Evolutionary conservation across 2,329 filamentous ascomycete species (phyloP), one percentile per base, ranked within the genome.

Genomic region (Clonostachys rosea): DNA sequence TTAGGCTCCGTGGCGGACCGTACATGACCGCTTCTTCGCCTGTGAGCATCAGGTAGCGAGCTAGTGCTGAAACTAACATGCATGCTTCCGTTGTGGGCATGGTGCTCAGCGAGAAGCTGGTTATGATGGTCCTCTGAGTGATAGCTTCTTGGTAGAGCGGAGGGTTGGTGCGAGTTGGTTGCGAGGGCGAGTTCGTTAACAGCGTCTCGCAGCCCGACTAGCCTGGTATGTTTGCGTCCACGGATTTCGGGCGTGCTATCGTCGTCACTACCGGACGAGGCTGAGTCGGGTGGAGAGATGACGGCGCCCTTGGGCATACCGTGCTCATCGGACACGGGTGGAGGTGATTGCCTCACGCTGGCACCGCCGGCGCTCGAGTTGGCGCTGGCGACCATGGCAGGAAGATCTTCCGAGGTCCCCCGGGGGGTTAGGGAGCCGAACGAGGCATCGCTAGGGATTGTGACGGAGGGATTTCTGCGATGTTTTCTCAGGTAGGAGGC

Each of bases 261-360:
- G 56, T 95, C 90, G 62, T 96, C 91, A 65, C 91, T 91, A 24
- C 86, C 91, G 54, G 86, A 87, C 37, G 81, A 79, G 7, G 80
- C 78, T 34, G 91, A 96, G 59, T 96, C 92, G 10, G 92, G 92
- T 35, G 92, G 92, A 1, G 92, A 96, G 49, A 95, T 88, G 56
- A 96, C 82, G 52, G 89, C 91, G 51, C 89, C 90, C 52, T 83
- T 81, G 40, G 91, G 90, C 65, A 96, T 94, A 53, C 81, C 72
- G 50, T 82, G 66, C 24, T 73, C 78, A 68, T 89, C 83, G 52
- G 84, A 89, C 52, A 90, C 69, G 16, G 90, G 89, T n/a, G 89
- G 86, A 14, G 90, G 89, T 43, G 91, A 95, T 65, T 91, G 88
- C 57, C 89, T 83, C 52, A 95, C 72, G 67, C 83, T 89, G 64